Evolutionary conservation across 2,329 filamentous ascomycete genomes (phyloP).

Genomic region (Hortaea sp.): DNA sequence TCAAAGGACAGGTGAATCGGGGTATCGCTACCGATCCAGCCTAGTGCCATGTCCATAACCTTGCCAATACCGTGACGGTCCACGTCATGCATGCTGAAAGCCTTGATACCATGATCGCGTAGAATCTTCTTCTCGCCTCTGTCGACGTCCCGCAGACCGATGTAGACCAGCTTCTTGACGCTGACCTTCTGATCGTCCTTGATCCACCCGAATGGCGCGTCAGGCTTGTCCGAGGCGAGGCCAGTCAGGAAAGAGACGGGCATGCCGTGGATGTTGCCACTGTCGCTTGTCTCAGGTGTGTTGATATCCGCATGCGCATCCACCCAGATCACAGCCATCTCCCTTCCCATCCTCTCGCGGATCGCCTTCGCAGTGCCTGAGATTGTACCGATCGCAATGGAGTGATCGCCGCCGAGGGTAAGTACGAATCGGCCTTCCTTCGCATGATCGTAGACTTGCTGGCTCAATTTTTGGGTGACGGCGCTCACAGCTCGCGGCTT

Average conservation of each 20-base stretch:
- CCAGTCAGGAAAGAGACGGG: slow-evolving; percentile 86
- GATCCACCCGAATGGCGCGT: slow-evolving; percentile 81
- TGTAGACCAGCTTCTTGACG: slow-evolving; percentile 86
- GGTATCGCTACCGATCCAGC: slow-evolving; percentile 85
- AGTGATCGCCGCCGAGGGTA: slow-evolving; percentile 92
- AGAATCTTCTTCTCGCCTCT: slow-evolving; percentile 87
- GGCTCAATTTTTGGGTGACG: slow-evolving; percentile 68
- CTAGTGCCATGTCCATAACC: slow-evolving; percentile 97
- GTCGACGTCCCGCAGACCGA: slow-evolving; percentile 88
- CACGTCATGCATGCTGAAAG: slow-evolving; percentile 97
- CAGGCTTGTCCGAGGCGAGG: slow-evolving; percentile 57
- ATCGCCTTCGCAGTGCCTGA: slow-evolving; percentile 78
- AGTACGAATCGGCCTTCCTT: slow-evolving; percentile 75
- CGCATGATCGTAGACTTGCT: slow-evolving; percentile 82
- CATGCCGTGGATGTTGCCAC: slow-evolving; percentile 97
- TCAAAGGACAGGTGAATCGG: slow-evolving; percentile 97
- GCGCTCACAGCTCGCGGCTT: slow-evolving; percentile 77
- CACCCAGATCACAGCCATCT: slow-evolving; percentile 96
- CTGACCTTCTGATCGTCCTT: slow-evolving; percentile 60
- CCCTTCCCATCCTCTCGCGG: slow-evolving; percentile 67
- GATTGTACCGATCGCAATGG: slow-evolving; percentile 88
- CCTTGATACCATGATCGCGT: slow-evolving; percentile 80
- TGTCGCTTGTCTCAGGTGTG: slow-evolving; percentile 78
- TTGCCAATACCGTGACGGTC: slow-evolving; percentile 89
- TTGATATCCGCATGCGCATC: slow-evolving; percentile 98